These are phyloP conservation scores for Cadophora luteo-olivacea DNA, from an alignment of 2,329 filamentous ascomycete species.

Conservation along the genomic window DNA sequence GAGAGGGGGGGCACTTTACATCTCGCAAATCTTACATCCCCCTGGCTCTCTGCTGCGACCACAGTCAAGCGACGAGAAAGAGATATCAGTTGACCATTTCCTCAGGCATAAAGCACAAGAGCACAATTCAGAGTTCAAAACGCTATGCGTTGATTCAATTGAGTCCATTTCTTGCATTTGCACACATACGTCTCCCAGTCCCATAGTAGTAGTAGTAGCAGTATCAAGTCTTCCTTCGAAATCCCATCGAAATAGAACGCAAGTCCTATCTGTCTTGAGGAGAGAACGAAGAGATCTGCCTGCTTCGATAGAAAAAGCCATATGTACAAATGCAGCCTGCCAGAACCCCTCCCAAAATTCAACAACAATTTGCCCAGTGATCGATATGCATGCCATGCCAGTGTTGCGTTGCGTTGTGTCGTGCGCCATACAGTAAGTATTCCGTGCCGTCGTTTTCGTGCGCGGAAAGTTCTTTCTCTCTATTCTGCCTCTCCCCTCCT, in stretches of 20 bases:
- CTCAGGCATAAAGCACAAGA: too few relatives aligned
- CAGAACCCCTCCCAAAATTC: neutral
- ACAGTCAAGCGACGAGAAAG: too few relatives aligned
- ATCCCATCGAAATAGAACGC: neutral
- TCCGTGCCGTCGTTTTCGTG: slow-evolving; percentile 2
- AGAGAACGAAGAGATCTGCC: neutral
- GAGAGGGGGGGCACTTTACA: too few relatives aligned
- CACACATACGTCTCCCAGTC: neutral
- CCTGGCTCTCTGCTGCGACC: too few relatives aligned
- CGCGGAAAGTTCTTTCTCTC: neutral
- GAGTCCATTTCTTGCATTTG: neutral
- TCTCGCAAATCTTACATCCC: too few relatives aligned
- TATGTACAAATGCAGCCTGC: slow-evolving; percentile 12
- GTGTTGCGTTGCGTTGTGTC: slow-evolving; percentile 1
- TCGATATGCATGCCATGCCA: slow-evolving; percentile 13
- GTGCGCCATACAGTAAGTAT: slow-evolving; percentile 8
- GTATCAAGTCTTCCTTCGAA: neutral
- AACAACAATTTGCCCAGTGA: neutral
- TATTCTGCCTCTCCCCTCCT: neutral
- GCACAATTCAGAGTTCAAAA: neutral
- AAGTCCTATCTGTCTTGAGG: neutral
- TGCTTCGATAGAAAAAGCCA: neutral
- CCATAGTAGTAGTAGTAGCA: neutral
- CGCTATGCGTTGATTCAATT: neutral
- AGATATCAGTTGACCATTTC: too few relatives aligned